phyloP scores from a whole-genome alignment of 139 green algal species.

The Pleodorina starrii region DNA sequence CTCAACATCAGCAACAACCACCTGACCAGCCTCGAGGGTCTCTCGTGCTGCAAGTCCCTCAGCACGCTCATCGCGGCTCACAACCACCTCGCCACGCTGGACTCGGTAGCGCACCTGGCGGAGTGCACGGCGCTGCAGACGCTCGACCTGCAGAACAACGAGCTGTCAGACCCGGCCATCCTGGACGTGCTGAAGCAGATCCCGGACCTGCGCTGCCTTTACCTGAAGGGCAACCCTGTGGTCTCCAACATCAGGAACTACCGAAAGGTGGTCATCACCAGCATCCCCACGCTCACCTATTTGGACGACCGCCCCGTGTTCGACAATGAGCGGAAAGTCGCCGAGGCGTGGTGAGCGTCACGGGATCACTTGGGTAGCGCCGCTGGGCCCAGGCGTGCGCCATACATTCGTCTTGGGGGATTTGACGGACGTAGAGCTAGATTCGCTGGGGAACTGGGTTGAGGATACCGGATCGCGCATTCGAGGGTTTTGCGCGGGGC shows the following conservation, averaged over 20 bases:
- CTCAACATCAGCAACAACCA: constrained; percentile 92
- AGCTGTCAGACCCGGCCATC: constrained; percentile 72
- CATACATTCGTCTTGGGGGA: too few relatives aligned
- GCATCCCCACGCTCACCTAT: constrained; percentile 81
- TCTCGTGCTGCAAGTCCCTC: constrained; percentile 70
- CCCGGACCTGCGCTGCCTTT: constrained; percentile 86
- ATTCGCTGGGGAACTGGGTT: too few relatives aligned
- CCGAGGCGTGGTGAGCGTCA: constrained; percentile 85
- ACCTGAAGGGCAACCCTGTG: constrained; percentile 89
- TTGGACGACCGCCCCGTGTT: constrained; percentile 91
- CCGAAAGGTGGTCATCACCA: constrained; percentile 78
- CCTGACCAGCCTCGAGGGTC: constrained; percentile 68
- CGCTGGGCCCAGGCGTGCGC: too few relatives aligned
- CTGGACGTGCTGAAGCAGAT: constrained; percentile 72
- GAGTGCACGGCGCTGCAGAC: constrained; percentile 69
- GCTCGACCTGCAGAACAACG: constrained; percentile 87
- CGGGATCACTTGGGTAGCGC: too few relatives aligned
- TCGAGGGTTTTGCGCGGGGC: too few relatives aligned
- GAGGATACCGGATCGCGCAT: too few relatives aligned
- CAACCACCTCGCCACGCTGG: constrained; percentile 74
- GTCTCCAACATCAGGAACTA: constrained; percentile 84
- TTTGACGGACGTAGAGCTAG: too few relatives aligned
- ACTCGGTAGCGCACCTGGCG: constrained; percentile 65
- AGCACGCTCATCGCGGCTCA: constrained; percentile 76
- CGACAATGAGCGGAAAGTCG: constrained; percentile 77